These are phyloP conservation scores for Pseudoturritis turrita DNA, from an alignment of 345 rosid species.

Conservation along the genomic window DNA sequence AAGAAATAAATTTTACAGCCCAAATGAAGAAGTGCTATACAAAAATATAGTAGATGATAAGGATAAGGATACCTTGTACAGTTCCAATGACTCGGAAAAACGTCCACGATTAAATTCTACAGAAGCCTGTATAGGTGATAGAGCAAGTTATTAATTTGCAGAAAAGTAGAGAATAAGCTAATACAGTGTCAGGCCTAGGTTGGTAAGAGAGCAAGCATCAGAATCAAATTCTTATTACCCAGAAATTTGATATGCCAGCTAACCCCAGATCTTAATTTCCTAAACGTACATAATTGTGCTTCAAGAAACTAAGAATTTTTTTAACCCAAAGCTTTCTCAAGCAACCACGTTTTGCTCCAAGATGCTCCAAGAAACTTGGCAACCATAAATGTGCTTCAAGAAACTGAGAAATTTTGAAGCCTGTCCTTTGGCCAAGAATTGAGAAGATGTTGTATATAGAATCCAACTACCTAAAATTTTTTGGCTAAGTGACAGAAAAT, in stretches of 20 bases:
- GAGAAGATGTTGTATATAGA: background rate
- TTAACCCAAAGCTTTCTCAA: background rate
- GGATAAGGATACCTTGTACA: conserved; percentile 69
- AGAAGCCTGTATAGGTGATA: conserved; percentile 67
- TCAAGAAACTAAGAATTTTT: background rate
- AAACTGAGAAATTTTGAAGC: background rate
- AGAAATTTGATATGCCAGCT: background rate
- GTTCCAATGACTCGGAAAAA: conserved; percentile 74
- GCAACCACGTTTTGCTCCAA: background rate
- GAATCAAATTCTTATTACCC: background rate
- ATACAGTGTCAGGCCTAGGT: background rate
- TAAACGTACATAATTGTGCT: background rate
- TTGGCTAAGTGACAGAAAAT: background rate
- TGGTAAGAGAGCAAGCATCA: background rate
- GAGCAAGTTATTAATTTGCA: conserved; percentile 1
- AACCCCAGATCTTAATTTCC: background rate
- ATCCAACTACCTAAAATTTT: background rate
- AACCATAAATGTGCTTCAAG: background rate
- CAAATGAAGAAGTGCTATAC: background rate
- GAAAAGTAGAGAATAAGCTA: background rate
- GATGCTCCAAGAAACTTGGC: background rate
- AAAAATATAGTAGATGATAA: conserved; percentile 3
- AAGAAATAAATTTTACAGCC: background rate
- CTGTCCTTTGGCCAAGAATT: background rate
- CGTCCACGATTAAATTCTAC: conserved; percentile 80